Conservation (phyloP, 2,329 filamentous ascomycete genomes). For the Sclerotiophoma versabilis region DNA sequence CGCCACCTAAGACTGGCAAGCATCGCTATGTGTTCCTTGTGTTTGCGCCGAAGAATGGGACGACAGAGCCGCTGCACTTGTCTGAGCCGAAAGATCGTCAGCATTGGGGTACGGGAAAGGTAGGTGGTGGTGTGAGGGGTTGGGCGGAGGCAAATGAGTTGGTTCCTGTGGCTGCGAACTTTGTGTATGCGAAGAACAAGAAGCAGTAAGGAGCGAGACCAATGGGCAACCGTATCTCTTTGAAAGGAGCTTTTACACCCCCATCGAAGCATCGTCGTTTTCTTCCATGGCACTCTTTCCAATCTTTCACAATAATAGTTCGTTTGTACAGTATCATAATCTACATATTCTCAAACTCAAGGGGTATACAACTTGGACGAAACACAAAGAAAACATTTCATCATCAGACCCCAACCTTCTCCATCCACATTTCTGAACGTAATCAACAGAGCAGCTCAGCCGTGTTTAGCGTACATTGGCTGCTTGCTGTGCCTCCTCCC, state of each 20-base stretch:
- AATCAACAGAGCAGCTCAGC: slow-evolving; percentile 7
- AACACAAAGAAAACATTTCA: slow-evolving; percentile 8
- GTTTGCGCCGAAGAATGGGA: slow-evolving; percentile 55
- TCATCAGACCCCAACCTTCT: not conserved
- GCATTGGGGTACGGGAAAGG: slow-evolving; percentile 63
- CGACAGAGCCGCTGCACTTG: slow-evolving; percentile 51
- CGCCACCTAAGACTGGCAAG: slow-evolving; percentile 63
- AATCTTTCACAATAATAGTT: not conserved
- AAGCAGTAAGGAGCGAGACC: slow-evolving; percentile 52
- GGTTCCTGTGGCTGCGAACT: slow-evolving; percentile 56
- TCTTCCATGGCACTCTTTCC: not conserved
- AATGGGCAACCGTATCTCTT: not conserved
- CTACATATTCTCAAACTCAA: slow-evolving; percentile 10
- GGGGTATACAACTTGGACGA: slow-evolving; percentile 14
- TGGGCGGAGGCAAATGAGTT: slow-evolving; percentile 60
- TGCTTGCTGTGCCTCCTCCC: slow-evolving; percentile 28
- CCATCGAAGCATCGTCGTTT: too few relatives aligned
- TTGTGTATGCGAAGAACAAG: slow-evolving; percentile 57
- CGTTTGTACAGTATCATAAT: slow-evolving; percentile 9
- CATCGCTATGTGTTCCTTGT: slow-evolving; percentile 66
- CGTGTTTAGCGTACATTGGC: slow-evolving; percentile 29
- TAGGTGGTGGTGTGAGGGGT: slow-evolving; percentile 58
- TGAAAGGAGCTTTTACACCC: not conserved
- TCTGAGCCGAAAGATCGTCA: slow-evolving; percentile 57
- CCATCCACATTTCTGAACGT: not conserved